Percentiles rank a stretch among this genome's conserved stretches.
Evolutionary conservation across 2,329 filamentous ascomycete species (phyloP).

Genomic region (Bipolaris bicolor): DNA sequence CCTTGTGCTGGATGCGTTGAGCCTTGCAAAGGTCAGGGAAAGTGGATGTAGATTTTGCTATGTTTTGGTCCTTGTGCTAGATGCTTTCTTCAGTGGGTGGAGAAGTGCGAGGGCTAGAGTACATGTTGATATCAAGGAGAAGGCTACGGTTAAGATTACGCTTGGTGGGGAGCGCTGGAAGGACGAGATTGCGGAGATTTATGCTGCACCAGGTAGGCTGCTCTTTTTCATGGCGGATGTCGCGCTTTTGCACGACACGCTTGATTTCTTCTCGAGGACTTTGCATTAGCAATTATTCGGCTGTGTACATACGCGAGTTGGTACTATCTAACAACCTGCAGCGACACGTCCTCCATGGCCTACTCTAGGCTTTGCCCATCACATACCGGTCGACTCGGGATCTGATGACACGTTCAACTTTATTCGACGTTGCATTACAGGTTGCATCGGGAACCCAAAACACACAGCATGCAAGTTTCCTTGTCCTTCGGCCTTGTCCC

Average conservation of each 20-base stretch:
- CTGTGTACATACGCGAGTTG: background rate
- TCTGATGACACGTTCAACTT: slow-evolving; percentile 45
- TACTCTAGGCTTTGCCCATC: slow-evolving; percentile 37
- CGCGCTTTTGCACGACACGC: background rate
- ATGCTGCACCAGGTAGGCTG: slow-evolving; percentile 36
- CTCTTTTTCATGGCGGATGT: background rate
- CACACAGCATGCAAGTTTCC: slow-evolving; percentile 34
- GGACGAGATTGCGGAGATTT: slow-evolving; percentile 35
- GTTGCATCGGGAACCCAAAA: slow-evolving; percentile 41
- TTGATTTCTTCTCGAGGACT: background rate
- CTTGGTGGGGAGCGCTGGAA: slow-evolving; percentile 34
- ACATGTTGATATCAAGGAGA: slow-evolving; percentile 35
- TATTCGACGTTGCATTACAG: slow-evolving; percentile 40
- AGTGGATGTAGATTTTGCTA: slow-evolving; percentile 39
- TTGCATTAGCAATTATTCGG: background rate
- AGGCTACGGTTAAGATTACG: slow-evolving; percentile 33
- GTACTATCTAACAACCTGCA: slow-evolving; percentile 20
- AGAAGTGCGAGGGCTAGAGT: slow-evolving; percentile 28
- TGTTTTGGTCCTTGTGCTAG: slow-evolving; percentile 35
- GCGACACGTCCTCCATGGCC: slow-evolving; percentile 41
- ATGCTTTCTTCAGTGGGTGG: slow-evolving; percentile 39
- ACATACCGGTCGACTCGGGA: slow-evolving; percentile 38
- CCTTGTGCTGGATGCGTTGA: slow-evolving; percentile 36
- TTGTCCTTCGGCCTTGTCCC: slow-evolving; percentile 24
- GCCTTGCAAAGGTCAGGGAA: slow-evolving; percentile 25